phyloP scores from a whole-genome alignment of 192 early-diverging fungal species.

The Gamsiella multidivaricata region DNA sequence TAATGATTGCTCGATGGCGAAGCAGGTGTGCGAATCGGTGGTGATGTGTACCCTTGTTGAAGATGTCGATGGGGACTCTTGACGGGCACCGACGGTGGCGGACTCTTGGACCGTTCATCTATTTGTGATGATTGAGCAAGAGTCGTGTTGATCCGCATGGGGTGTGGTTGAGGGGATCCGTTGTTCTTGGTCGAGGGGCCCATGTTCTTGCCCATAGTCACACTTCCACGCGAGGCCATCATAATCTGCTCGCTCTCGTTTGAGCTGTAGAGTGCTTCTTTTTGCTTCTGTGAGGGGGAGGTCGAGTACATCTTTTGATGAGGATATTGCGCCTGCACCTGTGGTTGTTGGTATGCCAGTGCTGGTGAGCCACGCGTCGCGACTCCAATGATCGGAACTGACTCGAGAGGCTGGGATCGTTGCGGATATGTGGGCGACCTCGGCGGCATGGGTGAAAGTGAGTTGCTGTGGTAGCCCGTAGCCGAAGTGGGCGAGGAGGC shows the following conservation, averaged over 20 bases:
- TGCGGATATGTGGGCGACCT: slow-evolving; percentile 10
- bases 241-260: slow-evolving; percentile 34
- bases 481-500: slow-evolving; percentile 5
- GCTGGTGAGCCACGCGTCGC: slow-evolving; percentile 19
- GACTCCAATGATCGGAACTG: slow-evolving; percentile 24
- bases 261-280: slow-evolving; percentile 1
- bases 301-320: too few species aligned
- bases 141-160: slow-evolving; percentile 10
- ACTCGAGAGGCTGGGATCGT: slow-evolving; percentile 6
- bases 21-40: slow-evolving; percentile 9
- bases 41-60: slow-evolving; percentile 18
- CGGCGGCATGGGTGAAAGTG: slow-evolving; percentile 32
- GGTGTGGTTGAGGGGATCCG: background rate
- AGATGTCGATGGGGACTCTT: slow-evolving; percentile 25
- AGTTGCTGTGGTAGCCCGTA: background rate
- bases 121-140: background rate
- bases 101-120: slow-evolving; percentile 17
- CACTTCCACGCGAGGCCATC: slow-evolving; percentile 12
- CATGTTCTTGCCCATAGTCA: background rate
- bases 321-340: background rate
- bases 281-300: slow-evolving; percentile 11
- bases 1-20: background rate
- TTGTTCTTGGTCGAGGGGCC: background rate
- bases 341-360: slow-evolving; percentile 9
- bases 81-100: slow-evolving; percentile 25